phyloP scores from a whole-genome alignment of 116 monocot species.

The Trichopus zeylanicus region DNA sequence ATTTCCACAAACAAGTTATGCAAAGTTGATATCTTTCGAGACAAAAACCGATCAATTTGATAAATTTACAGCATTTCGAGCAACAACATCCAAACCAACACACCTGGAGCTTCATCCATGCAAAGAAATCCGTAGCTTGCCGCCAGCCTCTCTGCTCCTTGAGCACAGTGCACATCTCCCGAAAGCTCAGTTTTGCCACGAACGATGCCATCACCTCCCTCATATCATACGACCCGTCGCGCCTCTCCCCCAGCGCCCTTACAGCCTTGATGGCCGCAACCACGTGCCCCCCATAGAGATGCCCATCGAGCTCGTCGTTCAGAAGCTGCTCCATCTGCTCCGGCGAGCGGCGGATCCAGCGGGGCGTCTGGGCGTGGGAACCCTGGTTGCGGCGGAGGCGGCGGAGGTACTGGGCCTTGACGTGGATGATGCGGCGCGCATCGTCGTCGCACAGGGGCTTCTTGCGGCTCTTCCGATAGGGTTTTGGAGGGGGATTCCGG shows the following conservation, averaged over 20 bases:
- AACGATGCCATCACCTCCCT: constrained; percentile 70
- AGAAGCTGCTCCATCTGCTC: constrained; percentile 73
- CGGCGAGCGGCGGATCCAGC: constrained; percentile 87
- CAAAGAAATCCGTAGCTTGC: constrained; percentile 81
- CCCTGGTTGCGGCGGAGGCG: constrained; percentile 83
- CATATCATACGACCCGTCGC: constrained; percentile 52
- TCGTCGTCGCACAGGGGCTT: constrained; percentile 84
- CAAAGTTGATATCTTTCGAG: no score
- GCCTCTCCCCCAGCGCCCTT: constrained; percentile 36
- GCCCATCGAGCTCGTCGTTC: constrained; percentile 62
- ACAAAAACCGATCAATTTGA: no score
- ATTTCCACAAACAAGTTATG: no score
- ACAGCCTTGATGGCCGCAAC: constrained; percentile 58
- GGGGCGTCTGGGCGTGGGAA: constrained; percentile 50
- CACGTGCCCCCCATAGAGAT: constrained; percentile 62
- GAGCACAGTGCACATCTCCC: constrained; percentile 93
- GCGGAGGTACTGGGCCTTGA: constrained; percentile 57
- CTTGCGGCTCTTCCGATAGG: constrained; percentile 17
- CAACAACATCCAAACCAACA: no score
- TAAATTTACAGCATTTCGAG: no score
- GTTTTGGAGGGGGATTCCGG: not conserved
- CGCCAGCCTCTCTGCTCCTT: constrained; percentile 80
- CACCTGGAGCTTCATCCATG: constrained; percentile 99
- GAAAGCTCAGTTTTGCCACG: constrained; percentile 65
- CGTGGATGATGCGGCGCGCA: constrained; percentile 68